These are phyloP conservation scores for Mediolabrus comicus DNA, from an alignment of 108 stramenopile genomes.

Conservation along the genomic window DNA sequence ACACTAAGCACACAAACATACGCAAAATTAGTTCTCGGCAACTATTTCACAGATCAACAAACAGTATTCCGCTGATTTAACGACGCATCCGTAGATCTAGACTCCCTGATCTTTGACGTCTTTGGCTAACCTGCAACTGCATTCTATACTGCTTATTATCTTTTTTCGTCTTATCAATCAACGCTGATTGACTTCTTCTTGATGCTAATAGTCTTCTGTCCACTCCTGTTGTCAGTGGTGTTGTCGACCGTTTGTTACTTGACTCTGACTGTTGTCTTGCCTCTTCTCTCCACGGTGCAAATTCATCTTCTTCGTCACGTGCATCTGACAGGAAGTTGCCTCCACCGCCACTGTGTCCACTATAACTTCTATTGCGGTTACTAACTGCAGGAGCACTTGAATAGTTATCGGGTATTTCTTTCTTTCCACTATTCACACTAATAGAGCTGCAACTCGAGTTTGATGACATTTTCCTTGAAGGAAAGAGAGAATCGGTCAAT, in stretches of 20 bases:
- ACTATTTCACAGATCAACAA: too few relatives aligned
- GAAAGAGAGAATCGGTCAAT: slow-evolving; percentile 4
- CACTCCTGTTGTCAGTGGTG: not conserved
- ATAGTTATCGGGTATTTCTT: not conserved
- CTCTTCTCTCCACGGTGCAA: slow-evolving; percentile 26
- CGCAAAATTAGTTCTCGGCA: too few relatives aligned
- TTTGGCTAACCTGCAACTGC: too few relatives aligned
- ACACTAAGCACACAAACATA: too few relatives aligned
- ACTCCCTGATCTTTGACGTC: too few relatives aligned
- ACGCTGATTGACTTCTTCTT: too few relatives aligned
- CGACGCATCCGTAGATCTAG: too few relatives aligned
- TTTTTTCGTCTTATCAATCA: too few relatives aligned
- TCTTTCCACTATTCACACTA: not conserved
- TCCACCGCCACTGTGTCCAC: not conserved
- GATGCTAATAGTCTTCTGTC: too few relatives aligned
- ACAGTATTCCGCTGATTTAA: too few relatives aligned
- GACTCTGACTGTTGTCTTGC: not conserved
- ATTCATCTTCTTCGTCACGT: slow-evolving; percentile 38
- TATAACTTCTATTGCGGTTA: not conserved
- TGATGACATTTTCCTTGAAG: not conserved
- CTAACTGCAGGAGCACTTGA: not conserved
- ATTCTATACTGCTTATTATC: too few relatives aligned
- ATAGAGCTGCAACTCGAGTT: too few relatives aligned
- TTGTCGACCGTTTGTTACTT: not conserved
- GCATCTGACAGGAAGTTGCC: slow-evolving; percentile 10